A percentile compares a stretch with the other conserved stretches of the same genome.
These are phyloP conservation scores for Trichoderma gracile DNA, from an alignment of 2,329 filamentous ascomycete genomes.

Conservation along the genomic window DNA sequence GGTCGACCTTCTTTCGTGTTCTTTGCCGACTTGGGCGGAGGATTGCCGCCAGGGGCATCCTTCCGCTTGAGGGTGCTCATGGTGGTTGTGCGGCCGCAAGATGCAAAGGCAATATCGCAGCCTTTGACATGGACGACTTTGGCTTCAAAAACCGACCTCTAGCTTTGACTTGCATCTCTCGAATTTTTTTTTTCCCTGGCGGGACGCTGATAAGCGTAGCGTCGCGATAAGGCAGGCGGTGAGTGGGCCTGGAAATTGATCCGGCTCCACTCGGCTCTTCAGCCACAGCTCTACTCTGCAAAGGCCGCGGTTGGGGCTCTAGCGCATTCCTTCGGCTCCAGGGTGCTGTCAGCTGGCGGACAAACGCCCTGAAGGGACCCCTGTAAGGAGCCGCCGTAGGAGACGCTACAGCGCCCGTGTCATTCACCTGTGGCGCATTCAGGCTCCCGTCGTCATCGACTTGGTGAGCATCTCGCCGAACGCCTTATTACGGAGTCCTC, in stretches of 20 bases:
- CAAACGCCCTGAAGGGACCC: background rate
- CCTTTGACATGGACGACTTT: conserved; percentile 19
- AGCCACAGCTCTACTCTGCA: conserved; percentile 13
- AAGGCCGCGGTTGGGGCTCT: background rate
- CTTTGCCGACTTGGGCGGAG: conserved; percentile 52
- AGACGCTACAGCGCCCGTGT: background rate
- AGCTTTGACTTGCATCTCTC: conserved; percentile 19
- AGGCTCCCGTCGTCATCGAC: conserved; percentile 23
- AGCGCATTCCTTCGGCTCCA: conserved; percentile 9
- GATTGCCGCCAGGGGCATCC: conserved; percentile 55
- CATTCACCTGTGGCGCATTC: conserved; percentile 21
- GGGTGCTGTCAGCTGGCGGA: background rate
- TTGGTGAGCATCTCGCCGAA: background rate
- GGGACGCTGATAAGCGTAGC: conserved; percentile 34
- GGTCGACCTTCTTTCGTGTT: conserved; percentile 48
- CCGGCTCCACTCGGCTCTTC: conserved; percentile 25
- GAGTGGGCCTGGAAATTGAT: conserved; percentile 27
- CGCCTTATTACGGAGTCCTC: background rate
- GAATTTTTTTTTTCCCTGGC: conserved; percentile 39
- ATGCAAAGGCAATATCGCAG: conserved; percentile 20
- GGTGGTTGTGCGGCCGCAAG: conserved; percentile 35
- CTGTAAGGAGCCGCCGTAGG: background rate
- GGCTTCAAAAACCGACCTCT: conserved; percentile 10
- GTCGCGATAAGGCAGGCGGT: conserved; percentile 26
- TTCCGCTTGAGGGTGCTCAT: conserved; percentile 62